Evolutionary conservation across 1,284 basidiomycete species (phyloP), one percentile per base, ranked within the genome.

Genomic region (Stygiomarasmius scandens): DNA sequence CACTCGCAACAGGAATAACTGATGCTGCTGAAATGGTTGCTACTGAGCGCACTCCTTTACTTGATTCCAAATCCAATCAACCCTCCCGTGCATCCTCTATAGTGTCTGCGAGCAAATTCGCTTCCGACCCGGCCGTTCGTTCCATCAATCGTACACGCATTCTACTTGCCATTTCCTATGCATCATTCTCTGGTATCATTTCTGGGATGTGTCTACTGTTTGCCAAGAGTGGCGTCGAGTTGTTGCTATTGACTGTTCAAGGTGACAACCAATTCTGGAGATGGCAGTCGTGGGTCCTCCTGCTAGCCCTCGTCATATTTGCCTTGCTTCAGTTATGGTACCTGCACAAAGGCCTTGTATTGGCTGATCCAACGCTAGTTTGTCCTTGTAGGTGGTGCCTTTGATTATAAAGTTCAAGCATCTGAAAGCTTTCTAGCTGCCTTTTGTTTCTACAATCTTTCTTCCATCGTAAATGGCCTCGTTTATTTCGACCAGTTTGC

Each of bases 401-500:
- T 32, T 32, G 6, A 32, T 32, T 5, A 32, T 12, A 32, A 12
- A 32, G 5, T 32, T 5, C 5, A 5, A 6, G 29, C 5, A 32
- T 32, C 29, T 32, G 5, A 32, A 6, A 32, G 12, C 5, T 55
- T 52, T 22, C 44, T 64, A 90, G 88, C 95, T 64, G 95, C 95
- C 1, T 98, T 98, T 73, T 97, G 95, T 73, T 95, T 95, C 71
- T 98, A 97, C 77, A 98, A 97, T 67, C 74, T 96, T 8, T 93
- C 93, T 4, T 95, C 92, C 12, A 96, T 96, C 68, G 81, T 95
- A 47, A 89, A 90, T 62, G 90, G 92, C 1, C 82, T 97, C 38
- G 85, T 97, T 50, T 98, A 96, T 72, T 98, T 94, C 71, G 82
- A 96, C 71, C 94, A 98, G 69, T 84, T 96, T 65, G 83, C 86